Base-by-base conservation (phyloP, 2,329 filamentous ascomycete species). In the Claviceps capensis region DNA sequence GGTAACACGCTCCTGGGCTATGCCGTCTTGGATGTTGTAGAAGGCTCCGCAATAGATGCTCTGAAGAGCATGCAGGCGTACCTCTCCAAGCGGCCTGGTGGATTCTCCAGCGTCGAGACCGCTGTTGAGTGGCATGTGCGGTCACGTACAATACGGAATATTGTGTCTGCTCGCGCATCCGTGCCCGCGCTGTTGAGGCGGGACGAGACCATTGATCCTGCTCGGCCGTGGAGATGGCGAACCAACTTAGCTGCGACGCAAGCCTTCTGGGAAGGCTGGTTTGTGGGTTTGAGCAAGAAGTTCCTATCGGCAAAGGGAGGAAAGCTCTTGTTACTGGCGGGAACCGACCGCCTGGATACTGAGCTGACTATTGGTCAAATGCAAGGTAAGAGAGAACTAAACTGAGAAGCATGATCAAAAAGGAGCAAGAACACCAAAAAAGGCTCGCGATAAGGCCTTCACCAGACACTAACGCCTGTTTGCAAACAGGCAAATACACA, bases 291-390 rank as follows among this genome's bases (percentile, higher is more conserved):
- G 60, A 95, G 88, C 65, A 80, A 79, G 60, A 95, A 95, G 69
- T 98, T 97, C 63, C 74, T 96, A 44, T 77, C 75, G 50, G 87
- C 86, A 0, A 82, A 78, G 56, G 90, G 88, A 30, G 90, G 89
- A 8, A 96, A 96, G 67, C 67, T 95, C 55, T 70, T 96, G 49
- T 69, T 96, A 49, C 76, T 96, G 36, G 91, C 90, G 3, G 90
- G 90, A 17, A 95, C 90, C 11, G 91, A 96, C 69, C 76, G 90
- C 48, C 67, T 96, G 53, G 90, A 96, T 65, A 95, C 87, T 58
- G 90, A 95, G 63, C 70, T 96, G 62, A 95, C 88, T 67, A 95
- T 96, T 65, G 90, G 90, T 16, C 90, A 96, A 69, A 96, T 96
- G 90, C 90, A 96, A 73, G 90, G 88, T 86, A 71, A 34, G 30